Base-by-base conservation (phyloP, 2,329 filamentous ascomycete species). In the Xylariaceae sp. region DNA sequence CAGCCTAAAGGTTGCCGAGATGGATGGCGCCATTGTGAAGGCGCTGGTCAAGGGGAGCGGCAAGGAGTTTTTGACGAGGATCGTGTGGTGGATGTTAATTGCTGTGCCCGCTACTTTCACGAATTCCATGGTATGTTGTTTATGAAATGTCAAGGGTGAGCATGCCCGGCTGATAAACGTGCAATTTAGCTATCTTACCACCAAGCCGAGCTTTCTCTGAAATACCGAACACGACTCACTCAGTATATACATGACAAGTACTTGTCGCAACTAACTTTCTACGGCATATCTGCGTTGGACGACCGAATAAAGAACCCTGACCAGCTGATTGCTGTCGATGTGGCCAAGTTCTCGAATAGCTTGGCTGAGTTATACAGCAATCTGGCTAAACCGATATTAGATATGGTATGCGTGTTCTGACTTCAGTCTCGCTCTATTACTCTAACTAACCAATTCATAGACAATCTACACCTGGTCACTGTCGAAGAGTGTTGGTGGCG, bases 261-360 rank as follows among this genome's bases (percentile, higher is more conserved):
- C 70, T 81, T 99, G 13, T 92, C 89, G n/a, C 89, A 96, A 54
- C 88, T 99, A 82, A 97, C 93, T 1, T 99, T 97, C 70, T 99
- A 99, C 70, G 92, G 91, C 3, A 88, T 99, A 47, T 95, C 92
- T 1, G 91, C 94, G 0, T 79, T 99, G 34, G 94, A 99, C 65
- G 94, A 99, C 69, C 85, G 94, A 67, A 96, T 99, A 79, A 96
- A 97, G 77, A 99, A 99, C 66, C 90, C 94, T 3, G 94, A 99
- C 67, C 94, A 99, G 73, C 81, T 99, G 41, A 96, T 99, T 63
- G 94, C 93, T 0, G 93, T 97, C 28, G 94, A 99, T 68, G 90
- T 99, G 10, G 89, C 92, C 55, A 93, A 94, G 64, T 99, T 99
- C 75, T 94, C 92, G 22, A 96, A 96, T 69, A 96, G 90, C 62